A percentile compares a stretch with the other conserved stretches of the same genome.
These are phyloP conservation scores for Kwoniella botswanensis DNA, from an alignment of 768 basidiomycete species.

Conservation along the genomic window DNA sequence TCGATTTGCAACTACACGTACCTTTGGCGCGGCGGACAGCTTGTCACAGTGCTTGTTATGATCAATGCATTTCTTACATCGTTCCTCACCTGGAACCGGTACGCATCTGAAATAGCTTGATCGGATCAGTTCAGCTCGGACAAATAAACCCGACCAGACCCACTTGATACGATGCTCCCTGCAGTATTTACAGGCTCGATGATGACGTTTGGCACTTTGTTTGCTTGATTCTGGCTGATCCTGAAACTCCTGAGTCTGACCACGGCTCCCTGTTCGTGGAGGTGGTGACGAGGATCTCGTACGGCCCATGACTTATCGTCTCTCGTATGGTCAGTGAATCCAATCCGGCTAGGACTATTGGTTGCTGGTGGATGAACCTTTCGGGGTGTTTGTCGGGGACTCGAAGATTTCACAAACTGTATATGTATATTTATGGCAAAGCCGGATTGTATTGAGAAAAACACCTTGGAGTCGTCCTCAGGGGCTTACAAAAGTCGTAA, in stretches of 20 bases:
- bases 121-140: no score
- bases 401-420: neutral
- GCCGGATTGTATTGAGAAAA: neutral
- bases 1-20: neutral
- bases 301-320: neutral
- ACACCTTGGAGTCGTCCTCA: neutral
- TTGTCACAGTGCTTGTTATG: constrained; percentile 15
- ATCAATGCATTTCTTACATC: constrained; percentile 23
- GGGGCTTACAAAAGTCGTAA: neutral
- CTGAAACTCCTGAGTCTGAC: neutral
- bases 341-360: neutral
- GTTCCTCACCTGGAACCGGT: constrained; percentile 11
- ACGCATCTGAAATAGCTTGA: constrained; percentile 6
- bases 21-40: constrained; percentile 25
- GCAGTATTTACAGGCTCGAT: constrained; percentile 22
- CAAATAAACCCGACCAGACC: neutral
- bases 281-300: constrained; percentile 13
- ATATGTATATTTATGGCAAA: neutral
- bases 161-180: constrained; percentile 24
- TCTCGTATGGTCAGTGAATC: neutral
- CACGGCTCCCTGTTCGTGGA: constrained; percentile 2
- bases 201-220: constrained; percentile 2
- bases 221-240: neutral
- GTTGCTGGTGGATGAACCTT: neutral
- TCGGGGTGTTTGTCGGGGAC: constrained; percentile 11